Conservation (phyloP, 1,284 basidiomycete species). For the Tilletia caries region DNA sequence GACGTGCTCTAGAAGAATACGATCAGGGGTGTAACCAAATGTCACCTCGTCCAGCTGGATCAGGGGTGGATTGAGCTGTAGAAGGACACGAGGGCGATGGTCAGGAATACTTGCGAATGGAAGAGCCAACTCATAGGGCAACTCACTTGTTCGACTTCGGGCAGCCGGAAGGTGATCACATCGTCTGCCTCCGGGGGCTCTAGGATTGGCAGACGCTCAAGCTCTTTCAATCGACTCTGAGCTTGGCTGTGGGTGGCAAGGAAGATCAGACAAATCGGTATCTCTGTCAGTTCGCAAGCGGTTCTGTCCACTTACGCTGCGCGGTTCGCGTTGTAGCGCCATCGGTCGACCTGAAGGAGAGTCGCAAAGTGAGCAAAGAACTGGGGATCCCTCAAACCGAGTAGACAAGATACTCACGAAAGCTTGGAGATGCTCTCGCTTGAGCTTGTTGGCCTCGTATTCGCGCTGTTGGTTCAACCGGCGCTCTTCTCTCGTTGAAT, state of each 20-base stretch:
- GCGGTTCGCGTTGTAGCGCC: slow-evolving; percentile 51
- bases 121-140: neutral
- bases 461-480: slow-evolving; percentile 78
- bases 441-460: slow-evolving; percentile 82
- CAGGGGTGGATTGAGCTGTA: slow-evolving; percentile 90
- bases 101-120: slow-evolving; percentile 17
- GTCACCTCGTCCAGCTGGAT: slow-evolving; percentile 86
- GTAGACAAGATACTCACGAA: slow-evolving; percentile 69
- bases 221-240: slow-evolving; percentile 94
- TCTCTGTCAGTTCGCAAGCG: slow-evolving; percentile 63
- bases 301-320: slow-evolving; percentile 27
- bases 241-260: slow-evolving; percentile 68
- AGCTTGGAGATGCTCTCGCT: slow-evolving; percentile 89
- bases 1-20: slow-evolving; percentile 72
- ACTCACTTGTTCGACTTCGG: slow-evolving; percentile 40
- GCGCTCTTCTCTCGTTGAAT: slow-evolving; percentile 94
- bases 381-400: neutral
- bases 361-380: neutral
- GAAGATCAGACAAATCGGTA: no score
- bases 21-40: slow-evolving; percentile 83
- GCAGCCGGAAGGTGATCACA: slow-evolving; percentile 64
- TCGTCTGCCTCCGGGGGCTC: slow-evolving; percentile 82
- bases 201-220: slow-evolving; percentile 93
- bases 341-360: slow-evolving; percentile 31
- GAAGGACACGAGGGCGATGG: slow-evolving; percentile 62